A percentile compares a stretch with the other conserved stretches of the same genome.
These are phyloP conservation scores for Colletotrichum filicis DNA, from an alignment of 2,329 filamentous ascomycete genomes.

Conservation along the genomic window DNA sequence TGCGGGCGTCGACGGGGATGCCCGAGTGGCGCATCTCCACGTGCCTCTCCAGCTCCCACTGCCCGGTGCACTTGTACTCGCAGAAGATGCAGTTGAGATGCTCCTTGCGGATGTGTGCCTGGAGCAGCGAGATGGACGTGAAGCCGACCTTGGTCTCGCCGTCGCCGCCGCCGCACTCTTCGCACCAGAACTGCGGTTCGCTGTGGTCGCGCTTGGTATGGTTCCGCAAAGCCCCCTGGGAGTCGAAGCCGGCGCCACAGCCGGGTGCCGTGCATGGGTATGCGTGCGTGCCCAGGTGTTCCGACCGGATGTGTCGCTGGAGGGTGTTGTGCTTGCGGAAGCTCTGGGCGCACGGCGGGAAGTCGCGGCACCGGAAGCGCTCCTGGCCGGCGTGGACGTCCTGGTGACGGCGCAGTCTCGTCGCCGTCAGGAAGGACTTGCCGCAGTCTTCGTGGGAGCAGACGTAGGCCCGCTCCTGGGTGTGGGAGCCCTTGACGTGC, in stretches of 20 bases:
- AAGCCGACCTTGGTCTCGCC: slow-evolving; percentile 68
- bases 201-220: slow-evolving; percentile 79
- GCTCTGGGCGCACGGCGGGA: slow-evolving; percentile 75
- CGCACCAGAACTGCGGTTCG: slow-evolving; percentile 78
- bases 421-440: slow-evolving; percentile 85
- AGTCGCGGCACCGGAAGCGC: slow-evolving; percentile 78
- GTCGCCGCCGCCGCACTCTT: slow-evolving; percentile 70
- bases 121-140: slow-evolving; percentile 75
- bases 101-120: slow-evolving; percentile 76
- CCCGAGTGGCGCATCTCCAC: slow-evolving; percentile 81
- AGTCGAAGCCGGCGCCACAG: slow-evolving; percentile 80
- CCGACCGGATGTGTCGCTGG: slow-evolving; percentile 81
- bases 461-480: slow-evolving; percentile 71
- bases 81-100: slow-evolving; percentile 85
- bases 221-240: slow-evolving; percentile 74
- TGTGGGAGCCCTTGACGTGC: slow-evolving; percentile 86
- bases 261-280: slow-evolving; percentile 72
- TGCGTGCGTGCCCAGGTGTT: slow-evolving; percentile 78
- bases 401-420: slow-evolving; percentile 79
- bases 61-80: slow-evolving; percentile 72
- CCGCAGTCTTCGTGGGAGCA: slow-evolving; percentile 80
- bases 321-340: slow-evolving; percentile 92
- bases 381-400: slow-evolving; percentile 83
- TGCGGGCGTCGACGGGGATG: slow-evolving; percentile 69
- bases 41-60: slow-evolving; percentile 78